Conservation (phyloP, 257 asterid genomes). For the Nemophila menziesii region DNA sequence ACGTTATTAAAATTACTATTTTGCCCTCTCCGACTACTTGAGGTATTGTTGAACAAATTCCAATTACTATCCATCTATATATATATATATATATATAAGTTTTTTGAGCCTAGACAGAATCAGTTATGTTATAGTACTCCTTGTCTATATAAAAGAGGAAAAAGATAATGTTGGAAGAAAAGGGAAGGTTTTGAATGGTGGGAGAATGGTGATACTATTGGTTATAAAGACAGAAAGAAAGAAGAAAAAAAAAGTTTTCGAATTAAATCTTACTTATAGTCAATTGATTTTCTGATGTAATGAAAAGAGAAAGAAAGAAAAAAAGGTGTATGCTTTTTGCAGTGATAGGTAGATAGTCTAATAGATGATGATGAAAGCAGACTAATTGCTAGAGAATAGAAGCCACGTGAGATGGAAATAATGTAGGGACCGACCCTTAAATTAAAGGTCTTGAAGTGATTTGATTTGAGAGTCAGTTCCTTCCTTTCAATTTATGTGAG, state of each 20-base stretch:
- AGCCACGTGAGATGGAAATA: too few species aligned
- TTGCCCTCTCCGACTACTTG: slow-evolving; percentile 10
- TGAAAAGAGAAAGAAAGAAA: not conserved
- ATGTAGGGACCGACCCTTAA: not conserved
- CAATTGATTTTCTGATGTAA: too few species aligned
- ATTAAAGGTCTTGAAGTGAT: not conserved
- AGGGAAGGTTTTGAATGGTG: too few species aligned
- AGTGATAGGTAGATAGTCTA: not conserved
- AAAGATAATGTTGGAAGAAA: slow-evolving; percentile 4
- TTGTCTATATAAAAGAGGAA: slow-evolving; percentile 16
- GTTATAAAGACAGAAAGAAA: not conserved
- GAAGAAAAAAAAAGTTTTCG: not conserved
- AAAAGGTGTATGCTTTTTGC: not conserved
- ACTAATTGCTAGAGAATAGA: too few species aligned
- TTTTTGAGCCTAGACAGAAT: slow-evolving; percentile 1
- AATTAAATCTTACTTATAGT: too few species aligned
- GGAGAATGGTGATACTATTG: too few species aligned
- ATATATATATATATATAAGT: not conserved
- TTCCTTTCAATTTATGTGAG: not conserved
- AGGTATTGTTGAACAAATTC: slow-evolving; percentile 22
- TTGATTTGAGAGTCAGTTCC: not conserved
- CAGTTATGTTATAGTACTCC: not conserved
- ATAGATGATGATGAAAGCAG: not conserved
- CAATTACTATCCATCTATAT: slow-evolving; percentile 36
- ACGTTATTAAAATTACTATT: slow-evolving; percentile 5